Base-by-base conservation (phyloP, 2,329 filamentous ascomycete genomes). In the Coniosporium tulheliwenetii region DNA sequence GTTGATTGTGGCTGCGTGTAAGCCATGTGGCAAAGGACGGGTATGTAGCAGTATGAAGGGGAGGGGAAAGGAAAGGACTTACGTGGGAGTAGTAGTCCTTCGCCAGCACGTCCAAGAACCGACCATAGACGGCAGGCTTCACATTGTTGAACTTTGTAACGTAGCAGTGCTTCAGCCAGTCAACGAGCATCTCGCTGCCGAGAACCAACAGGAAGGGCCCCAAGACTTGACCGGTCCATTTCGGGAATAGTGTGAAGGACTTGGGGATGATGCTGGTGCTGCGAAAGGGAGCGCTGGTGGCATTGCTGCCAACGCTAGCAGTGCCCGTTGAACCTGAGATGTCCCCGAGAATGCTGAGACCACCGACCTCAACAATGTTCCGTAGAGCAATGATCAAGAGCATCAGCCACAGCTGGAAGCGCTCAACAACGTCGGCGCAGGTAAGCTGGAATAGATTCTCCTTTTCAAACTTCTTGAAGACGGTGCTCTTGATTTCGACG, bases 61-160 rank as follows among this genome's bases (percentile, higher is more conserved):
- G 8, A 26, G 8, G 38, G 29, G 36, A 40, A 10, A 36, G 30
- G 34, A 35, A 8, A 10, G 38, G 3, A 57, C 77, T 61, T 56
- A 82, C 81, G 56, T 95, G 89, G 1, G 86, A 89, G 57, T 98
- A 98, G 62, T 98, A 98, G 58, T 98, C 91, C 59, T 96, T 96
- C 48, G 86, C 87, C 7, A 98, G 66, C 4, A 98, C 84, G 54
- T 98, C 93, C 12, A 96, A 72, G 55, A 91, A 94, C 16, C 86
- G 77, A 40, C 77, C 75, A 58, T 98, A 98, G 42, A 98, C 82
- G 5, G 74, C 76, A 2, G 91, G 91, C 47, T 91, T 89, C 49
- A 87, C 86, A 51, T 93, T 94, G 68, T 98, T 98, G 66, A 98
- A 98, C 57, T 98, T 98, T 56, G 80, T 87, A 57, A 98, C 93